phyloP scores from a whole-genome alignment of 495 filamentous ascomycete genomes.

The Rhypophila decipiens region DNA sequence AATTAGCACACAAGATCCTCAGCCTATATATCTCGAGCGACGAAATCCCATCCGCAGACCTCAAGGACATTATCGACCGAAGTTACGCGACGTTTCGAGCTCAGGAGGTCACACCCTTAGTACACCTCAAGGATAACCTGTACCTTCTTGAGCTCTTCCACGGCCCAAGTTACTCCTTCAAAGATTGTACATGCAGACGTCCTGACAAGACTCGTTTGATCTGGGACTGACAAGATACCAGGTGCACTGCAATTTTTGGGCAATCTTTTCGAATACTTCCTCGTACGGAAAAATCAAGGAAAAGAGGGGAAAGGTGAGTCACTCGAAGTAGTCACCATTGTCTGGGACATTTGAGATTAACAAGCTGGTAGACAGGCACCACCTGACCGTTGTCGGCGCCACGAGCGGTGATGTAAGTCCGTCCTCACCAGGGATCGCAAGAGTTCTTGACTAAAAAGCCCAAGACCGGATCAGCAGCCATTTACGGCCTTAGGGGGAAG shows the following conservation, averaged over 20 bases:
- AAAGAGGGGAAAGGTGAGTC: slow-evolving; percentile 48
- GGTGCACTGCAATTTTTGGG: slow-evolving; percentile 86
- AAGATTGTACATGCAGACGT: slow-evolving; percentile 44
- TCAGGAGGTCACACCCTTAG: slow-evolving; percentile 63
- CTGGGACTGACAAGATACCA: slow-evolving; percentile 1
- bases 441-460: background rate
- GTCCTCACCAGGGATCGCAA: no score
- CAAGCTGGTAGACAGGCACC: slow-evolving; percentile 54
- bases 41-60: slow-evolving; percentile 75
- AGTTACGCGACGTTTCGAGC: slow-evolving; percentile 85
- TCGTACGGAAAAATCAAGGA: slow-evolving; percentile 71
- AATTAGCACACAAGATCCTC: slow-evolving; percentile 71
- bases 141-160: slow-evolving; percentile 93
- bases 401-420: slow-evolving; percentile 66
- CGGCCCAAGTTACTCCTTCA: slow-evolving; percentile 94
- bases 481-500: slow-evolving; percentile 95
- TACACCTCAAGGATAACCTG: slow-evolving; percentile 64
- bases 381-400: slow-evolving; percentile 84
- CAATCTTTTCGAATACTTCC: slow-evolving; percentile 94
- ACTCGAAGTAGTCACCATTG: background rate
- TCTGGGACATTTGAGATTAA: background rate
- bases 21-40: slow-evolving; percentile 71
- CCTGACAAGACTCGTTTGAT: background rate
- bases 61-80: slow-evolving; percentile 70
- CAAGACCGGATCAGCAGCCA: slow-evolving; percentile 80